Conservation (phyloP, 2,329 filamentous ascomycete species). For the Escovopsis sp. region DNA sequence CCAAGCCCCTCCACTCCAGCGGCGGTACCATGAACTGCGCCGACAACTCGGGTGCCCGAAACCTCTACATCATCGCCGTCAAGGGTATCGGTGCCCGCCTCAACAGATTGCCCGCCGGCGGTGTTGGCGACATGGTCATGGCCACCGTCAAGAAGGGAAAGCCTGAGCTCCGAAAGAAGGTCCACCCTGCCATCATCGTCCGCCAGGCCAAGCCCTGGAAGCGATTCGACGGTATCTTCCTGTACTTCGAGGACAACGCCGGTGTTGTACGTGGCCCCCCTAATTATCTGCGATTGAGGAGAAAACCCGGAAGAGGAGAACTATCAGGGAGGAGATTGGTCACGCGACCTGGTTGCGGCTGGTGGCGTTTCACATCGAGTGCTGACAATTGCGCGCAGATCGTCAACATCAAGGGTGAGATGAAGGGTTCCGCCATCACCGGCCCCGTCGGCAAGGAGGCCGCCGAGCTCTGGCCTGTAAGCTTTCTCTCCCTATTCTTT, state of each 20-base stretch:
- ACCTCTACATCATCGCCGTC: constrained; percentile 99
- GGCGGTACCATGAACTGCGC: constrained; percentile 99
- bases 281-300: too few species aligned
- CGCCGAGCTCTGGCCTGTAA: constrained; percentile 96
- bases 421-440: constrained; percentile 99
- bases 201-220: constrained; percentile 99
- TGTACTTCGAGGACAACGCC: constrained; percentile 99
- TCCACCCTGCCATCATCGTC: constrained; percentile 98
- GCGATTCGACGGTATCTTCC: constrained; percentile 93
- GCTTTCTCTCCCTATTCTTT: constrained; percentile 13
- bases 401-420: constrained; percentile 99
- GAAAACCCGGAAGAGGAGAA: too few species aligned
- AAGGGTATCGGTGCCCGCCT: constrained; percentile 96
- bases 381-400: constrained; percentile 42
- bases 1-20: constrained; percentile 31
- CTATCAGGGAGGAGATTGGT: too few species aligned
- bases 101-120: constrained; percentile 91
- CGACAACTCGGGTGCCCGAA: constrained; percentile 97
- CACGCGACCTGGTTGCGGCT: too few species aligned
- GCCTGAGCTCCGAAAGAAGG: constrained; percentile 99
- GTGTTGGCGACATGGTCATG: constrained; percentile 99
- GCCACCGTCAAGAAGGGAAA: constrained; percentile 99
- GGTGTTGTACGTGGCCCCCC: constrained; percentile 63
- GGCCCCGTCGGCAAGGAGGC: constrained; percentile 99
- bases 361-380: not conserved